These are phyloP conservation scores for Chlorella ohadii DNA, from an alignment of 139 green algal genomes.

Conservation along the genomic window DNA sequence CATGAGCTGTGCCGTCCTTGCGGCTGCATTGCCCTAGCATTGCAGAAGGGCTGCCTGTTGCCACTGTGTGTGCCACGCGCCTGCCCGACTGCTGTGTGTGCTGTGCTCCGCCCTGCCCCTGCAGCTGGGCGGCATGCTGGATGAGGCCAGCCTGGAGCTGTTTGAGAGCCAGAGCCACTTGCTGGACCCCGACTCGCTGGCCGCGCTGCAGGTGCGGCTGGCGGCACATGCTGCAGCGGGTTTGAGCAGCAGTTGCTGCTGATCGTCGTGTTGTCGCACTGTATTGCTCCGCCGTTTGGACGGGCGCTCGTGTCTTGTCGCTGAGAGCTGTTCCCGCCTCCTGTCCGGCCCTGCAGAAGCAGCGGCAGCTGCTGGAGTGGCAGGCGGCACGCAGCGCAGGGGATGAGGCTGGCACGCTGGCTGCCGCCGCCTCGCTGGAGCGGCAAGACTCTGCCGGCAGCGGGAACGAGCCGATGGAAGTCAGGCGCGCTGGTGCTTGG, in stretches of 20 bases:
- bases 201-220: background rate
- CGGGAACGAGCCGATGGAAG: slow-evolving; percentile 33
- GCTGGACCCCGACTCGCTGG: slow-evolving; percentile 39
- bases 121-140: slow-evolving; percentile 45
- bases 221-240: too few species aligned
- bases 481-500: background rate
- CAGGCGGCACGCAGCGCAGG: slow-evolving; percentile 17
- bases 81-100: too few species aligned
- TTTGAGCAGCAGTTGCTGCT: too few species aligned
- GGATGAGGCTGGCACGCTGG: slow-evolving; percentile 13
- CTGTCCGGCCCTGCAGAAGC: background rate
- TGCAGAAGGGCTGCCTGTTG: too few species aligned
- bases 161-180: slow-evolving; percentile 55
- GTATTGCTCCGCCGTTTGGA: too few species aligned
- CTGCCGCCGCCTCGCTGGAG: slow-evolving; percentile 27
- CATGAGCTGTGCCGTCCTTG: too few species aligned
- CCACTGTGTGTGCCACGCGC: too few species aligned
- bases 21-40: too few species aligned
- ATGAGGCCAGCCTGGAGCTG: slow-evolving; percentile 47
- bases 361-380: slow-evolving; percentile 45
- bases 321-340: background rate
- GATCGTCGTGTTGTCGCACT: too few species aligned
- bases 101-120: background rate
- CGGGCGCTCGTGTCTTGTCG: too few species aligned
- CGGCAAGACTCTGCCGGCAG: slow-evolving; percentile 39